A percentile compares a stretch with the other conserved stretches of the same genome.
Conservation (phyloP, 345 rosid species). For the Hibiscus tridactylites region DNA sequence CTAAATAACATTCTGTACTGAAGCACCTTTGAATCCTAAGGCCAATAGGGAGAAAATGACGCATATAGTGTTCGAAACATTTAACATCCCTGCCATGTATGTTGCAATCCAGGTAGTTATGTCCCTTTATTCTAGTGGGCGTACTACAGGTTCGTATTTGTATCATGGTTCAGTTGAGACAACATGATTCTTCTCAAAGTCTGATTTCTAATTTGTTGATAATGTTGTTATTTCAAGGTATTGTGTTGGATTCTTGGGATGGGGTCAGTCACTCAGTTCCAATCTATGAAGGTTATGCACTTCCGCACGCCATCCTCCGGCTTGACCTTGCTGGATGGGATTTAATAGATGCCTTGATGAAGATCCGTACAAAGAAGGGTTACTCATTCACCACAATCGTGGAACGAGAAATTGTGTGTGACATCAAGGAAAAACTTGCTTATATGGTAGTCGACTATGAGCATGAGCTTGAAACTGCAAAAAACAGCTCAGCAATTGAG, state of each 20-base stretch:
- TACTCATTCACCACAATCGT: conserved; percentile 33
- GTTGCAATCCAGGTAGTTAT: conserved; percentile 57
- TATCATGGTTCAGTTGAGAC: not conserved
- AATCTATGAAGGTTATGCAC: too few relatives aligned
- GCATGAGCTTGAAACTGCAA: too few relatives aligned
- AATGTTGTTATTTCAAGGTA: conserved; percentile 24
- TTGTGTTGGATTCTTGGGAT: too few relatives aligned
- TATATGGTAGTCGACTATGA: conserved; percentile 25
- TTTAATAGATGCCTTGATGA: conserved; percentile 26
- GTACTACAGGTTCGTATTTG: conserved; percentile 42
- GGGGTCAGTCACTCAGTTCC: too few relatives aligned
- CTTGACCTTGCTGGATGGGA: too few relatives aligned
- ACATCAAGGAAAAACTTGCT: conserved; percentile 30
- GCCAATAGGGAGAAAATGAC: too few relatives aligned
- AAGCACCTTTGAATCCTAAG: too few relatives aligned
- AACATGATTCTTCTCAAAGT: not conserved
- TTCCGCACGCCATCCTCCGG: too few relatives aligned
- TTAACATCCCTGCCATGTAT: conserved; percentile 52
- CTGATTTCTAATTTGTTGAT: not conserved
- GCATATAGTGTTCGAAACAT: too few relatives aligned
- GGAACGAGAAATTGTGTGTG: conserved; percentile 30
- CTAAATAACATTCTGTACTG: too few relatives aligned
- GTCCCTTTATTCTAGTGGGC: conserved; percentile 60
- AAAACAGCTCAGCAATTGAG: too few relatives aligned
- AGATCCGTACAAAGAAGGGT: conserved; percentile 42